Evolutionary conservation across 208 protist species (phyloP), one percentile per base, ranked within the genome.

Genomic region (Leishmania tropica): DNA sequence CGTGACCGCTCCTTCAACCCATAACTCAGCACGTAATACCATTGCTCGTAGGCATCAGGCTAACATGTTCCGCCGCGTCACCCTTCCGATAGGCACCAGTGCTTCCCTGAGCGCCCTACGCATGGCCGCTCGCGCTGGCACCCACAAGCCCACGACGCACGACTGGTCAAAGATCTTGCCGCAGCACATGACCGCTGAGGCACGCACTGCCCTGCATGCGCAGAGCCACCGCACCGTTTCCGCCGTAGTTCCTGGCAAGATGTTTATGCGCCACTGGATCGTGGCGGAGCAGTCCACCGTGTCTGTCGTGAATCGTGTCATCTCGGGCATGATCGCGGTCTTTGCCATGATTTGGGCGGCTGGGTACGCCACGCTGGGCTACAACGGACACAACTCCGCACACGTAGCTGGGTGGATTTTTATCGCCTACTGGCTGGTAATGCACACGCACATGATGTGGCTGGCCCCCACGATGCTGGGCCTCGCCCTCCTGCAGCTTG

Each of bases 181-280:
- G 8, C 87, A 88, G 53, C 67, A 80, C 19, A 89, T 97, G 28
- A 92, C 89, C 6, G 28, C 74, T 3, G 92, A 93, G 74, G 95
- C 95, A 81, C 76, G 62, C 48, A 79, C 81, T 28, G 78, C 76
- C 48, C 68, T 97, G 15, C 47, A 84, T 35, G 77, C 87, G 56
- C 93, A 98, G 84, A 88, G 83, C 28, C 74, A 89, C 79, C 93
- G 95, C 40, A 88, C 93, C 67, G 91, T 98, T 47, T 97, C 94
- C 17, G 89, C 81, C 17, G 94, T 97, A 13, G 94, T 97, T 24
- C 95, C 95, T 28, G 95, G 95, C 56, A 93, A 98, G 85, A 83
- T 98, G 88, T 98, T 98, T 70, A 98, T 98, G 94, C 94, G 94
- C 48, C 94, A 98, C 85, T 98, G 94, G 93, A 96, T 97, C 73